Conservation (phyloP, 2,329 filamentous ascomycete species). For the Neopestalotiopsis rosae region DNA sequence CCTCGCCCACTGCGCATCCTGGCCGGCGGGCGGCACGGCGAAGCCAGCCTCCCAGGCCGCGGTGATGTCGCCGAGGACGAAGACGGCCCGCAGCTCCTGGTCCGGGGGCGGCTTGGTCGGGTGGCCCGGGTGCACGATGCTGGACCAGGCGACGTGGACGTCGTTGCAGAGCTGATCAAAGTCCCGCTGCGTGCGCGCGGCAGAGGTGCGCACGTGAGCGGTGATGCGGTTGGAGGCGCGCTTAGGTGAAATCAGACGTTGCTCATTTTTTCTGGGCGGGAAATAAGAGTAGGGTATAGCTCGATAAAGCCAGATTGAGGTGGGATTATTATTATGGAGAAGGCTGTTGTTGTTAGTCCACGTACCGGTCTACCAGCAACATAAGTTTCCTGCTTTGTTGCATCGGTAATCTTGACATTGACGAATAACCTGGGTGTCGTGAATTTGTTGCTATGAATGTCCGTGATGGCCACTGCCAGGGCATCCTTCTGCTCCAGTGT, state of each 20-base stretch:
- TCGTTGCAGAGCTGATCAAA: constrained; percentile 16
- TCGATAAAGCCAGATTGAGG: background rate
- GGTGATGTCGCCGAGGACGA: constrained; percentile 13
- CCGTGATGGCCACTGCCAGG: constrained; percentile 45
- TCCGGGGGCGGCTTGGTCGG: constrained; percentile 10
- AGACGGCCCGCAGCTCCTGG: constrained; percentile 11
- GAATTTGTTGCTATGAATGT: constrained; percentile 46
- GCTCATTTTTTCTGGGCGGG: background rate
- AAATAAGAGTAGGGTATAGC: background rate
- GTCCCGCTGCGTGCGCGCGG: constrained; percentile 11
- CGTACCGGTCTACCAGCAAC: constrained; percentile 39
- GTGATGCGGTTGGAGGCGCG: constrained; percentile 15
- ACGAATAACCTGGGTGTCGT: constrained; percentile 48
- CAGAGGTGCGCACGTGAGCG: constrained; percentile 10
- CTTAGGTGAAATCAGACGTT: background rate
- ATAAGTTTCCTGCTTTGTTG: constrained; percentile 30
- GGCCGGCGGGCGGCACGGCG: constrained; percentile 14
- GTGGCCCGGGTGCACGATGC: constrained; percentile 7
- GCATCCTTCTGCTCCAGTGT: constrained; percentile 39
- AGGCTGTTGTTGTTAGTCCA: background rate
- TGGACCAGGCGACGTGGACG: constrained; percentile 10
- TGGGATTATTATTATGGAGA: background rate
- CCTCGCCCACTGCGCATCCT: constrained; percentile 16
- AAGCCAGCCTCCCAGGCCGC: constrained; percentile 10
- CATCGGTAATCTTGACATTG: constrained; percentile 45